Evolutionary conservation across 345 rosid species (phyloP).

Genomic region (Moricandia arvensis): DNA sequence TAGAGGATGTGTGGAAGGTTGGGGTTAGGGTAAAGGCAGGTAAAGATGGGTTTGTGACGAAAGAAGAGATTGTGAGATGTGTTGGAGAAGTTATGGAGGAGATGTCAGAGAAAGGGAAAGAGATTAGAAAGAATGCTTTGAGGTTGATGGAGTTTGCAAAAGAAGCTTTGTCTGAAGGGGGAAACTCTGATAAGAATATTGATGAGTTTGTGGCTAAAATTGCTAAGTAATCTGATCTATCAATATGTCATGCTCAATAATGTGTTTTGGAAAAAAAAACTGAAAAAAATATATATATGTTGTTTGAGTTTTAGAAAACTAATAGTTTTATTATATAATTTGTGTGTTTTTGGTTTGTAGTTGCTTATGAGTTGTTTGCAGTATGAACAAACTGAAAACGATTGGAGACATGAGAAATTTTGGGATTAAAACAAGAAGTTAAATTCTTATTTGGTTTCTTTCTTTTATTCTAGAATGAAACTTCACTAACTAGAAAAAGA

Average conservation of each 20-base stretch:
- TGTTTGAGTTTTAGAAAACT: background rate
- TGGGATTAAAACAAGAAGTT: background rate
- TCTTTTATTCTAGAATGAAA: background rate
- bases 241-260: slow-evolving; percentile 10
- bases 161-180: slow-evolving; percentile 43
- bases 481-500: background rate
- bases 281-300: background rate
- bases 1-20: slow-evolving; percentile 42
- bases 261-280: background rate
- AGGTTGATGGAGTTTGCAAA: slow-evolving; percentile 32
- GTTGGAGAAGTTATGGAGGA: slow-evolving; percentile 38
- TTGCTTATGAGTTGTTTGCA: slow-evolving; percentile 2
- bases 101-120: slow-evolving; percentile 39
- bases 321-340: background rate
- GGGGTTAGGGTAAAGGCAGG: slow-evolving; percentile 44
- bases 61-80: slow-evolving; percentile 37
- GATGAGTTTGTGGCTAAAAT: slow-evolving; percentile 41
- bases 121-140: slow-evolving; percentile 23
- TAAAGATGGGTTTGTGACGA: slow-evolving; percentile 29
- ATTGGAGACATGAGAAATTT: background rate
- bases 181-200: slow-evolving; percentile 41
- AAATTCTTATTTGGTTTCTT: background rate
- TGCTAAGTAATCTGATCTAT: slow-evolving; percentile 8
- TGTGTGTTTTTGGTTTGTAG: background rate
- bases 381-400: background rate